Evolutionary conservation across 371 early-diverging fungal genomes (phyloP).

Genomic region (Mucor sp.): DNA sequence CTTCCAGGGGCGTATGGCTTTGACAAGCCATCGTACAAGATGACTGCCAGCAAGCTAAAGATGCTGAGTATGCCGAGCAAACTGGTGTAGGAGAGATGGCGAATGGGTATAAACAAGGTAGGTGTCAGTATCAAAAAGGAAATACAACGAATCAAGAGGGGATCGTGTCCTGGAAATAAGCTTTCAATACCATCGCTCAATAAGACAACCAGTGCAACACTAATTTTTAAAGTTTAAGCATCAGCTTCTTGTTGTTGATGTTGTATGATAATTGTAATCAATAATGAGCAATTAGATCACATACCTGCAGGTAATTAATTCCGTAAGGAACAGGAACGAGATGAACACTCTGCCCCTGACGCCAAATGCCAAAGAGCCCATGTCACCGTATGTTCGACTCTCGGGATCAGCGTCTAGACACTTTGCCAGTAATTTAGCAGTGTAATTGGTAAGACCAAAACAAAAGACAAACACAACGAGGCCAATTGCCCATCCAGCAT

Average conservation of each 20-base stretch:
- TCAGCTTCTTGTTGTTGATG: neutral
- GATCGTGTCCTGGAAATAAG: constrained; percentile 38
- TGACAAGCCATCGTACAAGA: constrained; percentile 54
- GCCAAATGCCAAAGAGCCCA: constrained; percentile 73
- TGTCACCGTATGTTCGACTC: constrained; percentile 65
- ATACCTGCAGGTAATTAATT: constrained; percentile 65
- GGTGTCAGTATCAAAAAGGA: constrained; percentile 51
- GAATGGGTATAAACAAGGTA: constrained; percentile 50
- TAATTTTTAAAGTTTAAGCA: neutral
- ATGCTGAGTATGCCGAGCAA: constrained; percentile 55
- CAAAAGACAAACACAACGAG: constrained; percentile 57
- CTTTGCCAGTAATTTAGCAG: constrained; percentile 65
- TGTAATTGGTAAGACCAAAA: constrained; percentile 59
- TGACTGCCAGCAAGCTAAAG: constrained; percentile 40
- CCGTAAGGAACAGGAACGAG: constrained; percentile 60
- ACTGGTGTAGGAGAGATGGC: constrained; percentile 53
- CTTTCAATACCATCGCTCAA: constrained; percentile 47
- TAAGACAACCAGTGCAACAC: constrained; percentile 44
- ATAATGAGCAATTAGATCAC: neutral
- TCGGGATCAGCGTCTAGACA: constrained; percentile 57
- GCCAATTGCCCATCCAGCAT: constrained; percentile 70
- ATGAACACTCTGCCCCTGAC: constrained; percentile 53
- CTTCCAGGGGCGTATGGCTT: constrained; percentile 60
- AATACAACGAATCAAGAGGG: constrained; percentile 27
- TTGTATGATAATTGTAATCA: neutral